Evolutionary conservation across 2,329 filamentous ascomycete genomes (phyloP), one percentile per base, ranked within the genome.

Genomic region (Aspergillus terreus): DNA sequence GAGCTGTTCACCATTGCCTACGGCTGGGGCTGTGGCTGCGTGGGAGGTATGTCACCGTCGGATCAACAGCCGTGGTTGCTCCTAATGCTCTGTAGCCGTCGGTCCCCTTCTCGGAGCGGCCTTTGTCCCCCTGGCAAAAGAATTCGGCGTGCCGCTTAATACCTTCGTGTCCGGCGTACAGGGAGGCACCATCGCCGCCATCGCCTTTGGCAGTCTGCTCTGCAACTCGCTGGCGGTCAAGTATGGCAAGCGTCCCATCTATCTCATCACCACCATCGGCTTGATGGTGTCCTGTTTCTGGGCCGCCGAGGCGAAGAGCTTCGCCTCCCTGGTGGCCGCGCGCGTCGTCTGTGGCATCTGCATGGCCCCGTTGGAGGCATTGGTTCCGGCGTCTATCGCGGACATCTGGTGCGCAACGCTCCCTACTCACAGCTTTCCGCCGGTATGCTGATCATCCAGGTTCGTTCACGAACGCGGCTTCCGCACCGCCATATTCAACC

Each of bases 401-500:
- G 73, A 75, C 61, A 63, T 75, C 17, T 75, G 70, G 66, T 42
- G 19, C 6, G 40, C 11, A n/a, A 12, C 17, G 14, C 17, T 11
- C 6, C n/a, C 17, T 17, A 23, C 6, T 19, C n/a, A 1, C 15
- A 4, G 40, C 17, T 7, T 4, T 42, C 14, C 3, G 17, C 17
- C 40, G 17, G 6, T 23, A 21, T 7, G 2, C 35, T 38, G 15
- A 42, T 4, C n/a, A 7, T 23, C 6, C 19, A 42, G 40, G 40
- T 75, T 72, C 49, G 70, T 75, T n/a, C 73, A 76, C 56, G 71
- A 76, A 52, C 63, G 73, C 47, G 73, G 73, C 0, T 69, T 67
- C 44, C 63, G 70, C 11, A 71, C 66, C 21, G 69, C 71, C 10
- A 64, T 76, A 4, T 76, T 74, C 55, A 74, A 74, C 50, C 63